Evolutionary conservation across 768 basidiomycete species (phyloP), one percentile per base, ranked within the genome.

Genomic region (Candolleomyces aberdarensis): DNA sequence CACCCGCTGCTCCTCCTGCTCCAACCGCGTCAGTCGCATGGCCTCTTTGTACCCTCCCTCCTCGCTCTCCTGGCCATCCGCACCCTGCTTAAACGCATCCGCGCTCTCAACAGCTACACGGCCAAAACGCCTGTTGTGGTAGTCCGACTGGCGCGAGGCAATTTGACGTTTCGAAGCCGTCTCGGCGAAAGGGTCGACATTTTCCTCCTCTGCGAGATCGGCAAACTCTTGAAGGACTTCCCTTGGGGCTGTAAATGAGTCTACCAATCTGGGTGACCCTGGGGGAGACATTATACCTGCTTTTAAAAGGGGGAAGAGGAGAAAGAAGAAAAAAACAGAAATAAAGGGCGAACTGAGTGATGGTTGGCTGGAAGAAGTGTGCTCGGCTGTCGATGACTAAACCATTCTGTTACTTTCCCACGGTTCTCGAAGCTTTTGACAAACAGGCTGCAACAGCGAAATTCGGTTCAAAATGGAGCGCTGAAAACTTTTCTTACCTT

Each of bases 201-300:
- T 83, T 69, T 98, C 96, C 70, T 95, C 94, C 68, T 98, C 96
- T 15, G 93, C 94, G 71, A 96, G 84, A 59, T 94, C 88, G 31
- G 89, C 90, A 65, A 98, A 97, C 76, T 98, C 97, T 72, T 94
- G 85, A 44, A 98, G 83, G 56, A 98, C 81, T 61, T 98, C 95
- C 77, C 92, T 96, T 13, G 95, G 94, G 48, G 83, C 96, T 63
- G 95, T 94, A 74, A 88, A 96, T 56, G 92, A 92, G 82, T 95
- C 92, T 63, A 95, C 83, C 61, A 94, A 84, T 72, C 91, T 85
- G 62, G 85, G 85, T 64, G 85, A 85, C 63, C 76, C 76, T 63
- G 85, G 80, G 69, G 83, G 71, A 73, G 84, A 83, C 80, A 82
- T 85, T 77, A 76, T 78, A 76, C 76, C 74, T 78, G 66, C 63